These are phyloP conservation scores for Scleromitrula shiraiana DNA, from an alignment of 2,329 filamentous ascomycete species.

Conservation along the genomic window DNA sequence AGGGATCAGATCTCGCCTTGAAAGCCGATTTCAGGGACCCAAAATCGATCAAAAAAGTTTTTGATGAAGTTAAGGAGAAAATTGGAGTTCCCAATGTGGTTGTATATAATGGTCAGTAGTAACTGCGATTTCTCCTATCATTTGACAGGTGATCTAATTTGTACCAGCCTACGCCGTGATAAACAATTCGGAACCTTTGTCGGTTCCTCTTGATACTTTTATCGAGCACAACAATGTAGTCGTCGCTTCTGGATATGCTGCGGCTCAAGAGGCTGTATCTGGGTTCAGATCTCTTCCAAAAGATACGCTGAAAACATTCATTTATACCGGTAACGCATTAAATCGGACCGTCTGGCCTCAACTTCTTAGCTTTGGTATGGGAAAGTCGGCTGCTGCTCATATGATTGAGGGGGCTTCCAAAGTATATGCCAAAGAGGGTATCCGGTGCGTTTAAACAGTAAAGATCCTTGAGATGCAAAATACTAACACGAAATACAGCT, in stretches of 20 bases:
- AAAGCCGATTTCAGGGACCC: conserved; percentile 31
- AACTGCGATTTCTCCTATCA: neutral
- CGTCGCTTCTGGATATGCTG: conserved; percentile 32
- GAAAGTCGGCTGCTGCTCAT: conserved; percentile 32
- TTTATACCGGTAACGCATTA: conserved; percentile 37
- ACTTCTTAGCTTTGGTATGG: conserved; percentile 32
- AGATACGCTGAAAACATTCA: conserved; percentile 34
- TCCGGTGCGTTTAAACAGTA: conserved; percentile 25
- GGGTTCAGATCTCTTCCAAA: conserved; percentile 26
- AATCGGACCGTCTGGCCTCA: conserved; percentile 28
- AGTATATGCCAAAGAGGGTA: conserved; percentile 30
- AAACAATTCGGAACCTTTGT: conserved; percentile 7
- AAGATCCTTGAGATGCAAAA: neutral
- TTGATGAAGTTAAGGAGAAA: conserved; percentile 31
- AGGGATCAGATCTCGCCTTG: conserved; percentile 29
- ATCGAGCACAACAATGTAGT: conserved; percentile 32
- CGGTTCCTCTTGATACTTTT: conserved; percentile 29
- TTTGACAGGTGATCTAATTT: neutral
- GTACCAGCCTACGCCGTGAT: neutral
- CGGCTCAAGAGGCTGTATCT: conserved; percentile 32
- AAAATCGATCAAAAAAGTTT: conserved; percentile 22
- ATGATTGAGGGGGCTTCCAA: conserved; percentile 31
- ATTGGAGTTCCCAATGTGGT: conserved; percentile 35
- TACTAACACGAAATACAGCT: conserved; percentile 27
- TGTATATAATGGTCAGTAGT: conserved; percentile 34